A percentile compares a stretch with the other conserved stretches of the same genome.
phyloP scores from a whole-genome alignment of 331 rosid genomes.

The Spiraea crenata region DNA sequence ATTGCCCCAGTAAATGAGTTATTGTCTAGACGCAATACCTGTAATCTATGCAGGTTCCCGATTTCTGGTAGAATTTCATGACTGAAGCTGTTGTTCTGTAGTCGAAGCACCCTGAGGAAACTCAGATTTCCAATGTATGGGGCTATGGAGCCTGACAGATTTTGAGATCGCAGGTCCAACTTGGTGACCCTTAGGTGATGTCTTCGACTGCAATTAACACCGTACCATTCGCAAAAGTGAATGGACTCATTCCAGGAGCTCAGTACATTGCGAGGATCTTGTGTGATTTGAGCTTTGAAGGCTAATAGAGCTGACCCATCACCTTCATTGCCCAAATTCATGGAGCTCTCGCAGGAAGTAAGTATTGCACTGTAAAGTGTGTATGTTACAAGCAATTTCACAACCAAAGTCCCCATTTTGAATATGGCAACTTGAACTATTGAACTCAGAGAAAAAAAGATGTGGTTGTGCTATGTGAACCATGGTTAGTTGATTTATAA shows the following conservation, averaged over 20 bases:
- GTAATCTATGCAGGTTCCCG: slow-evolving; percentile 10
- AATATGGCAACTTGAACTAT: too few species aligned
- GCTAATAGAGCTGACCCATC: neutral
- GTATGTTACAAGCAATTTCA: neutral
- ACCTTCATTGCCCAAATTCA: neutral
- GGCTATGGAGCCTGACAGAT: neutral
- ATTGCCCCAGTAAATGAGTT: slow-evolving; percentile 11
- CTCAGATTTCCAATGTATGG: slow-evolving; percentile 11
- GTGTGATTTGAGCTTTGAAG: neutral
- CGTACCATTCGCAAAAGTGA: neutral
- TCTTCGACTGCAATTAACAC: neutral
- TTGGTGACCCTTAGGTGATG: neutral
- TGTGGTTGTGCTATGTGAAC: too few species aligned
- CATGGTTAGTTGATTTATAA: too few species aligned
- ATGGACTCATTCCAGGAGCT: slow-evolving; percentile 3
- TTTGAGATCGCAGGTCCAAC: neutral
- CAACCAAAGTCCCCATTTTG: neutral
- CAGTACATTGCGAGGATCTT: neutral
- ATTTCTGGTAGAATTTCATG: slow-evolving; percentile 6
- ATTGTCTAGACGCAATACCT: neutral
- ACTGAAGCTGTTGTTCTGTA: neutral
- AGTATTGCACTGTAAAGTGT: neutral
- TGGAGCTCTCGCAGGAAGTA: neutral
- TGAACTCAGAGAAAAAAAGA: too few species aligned
- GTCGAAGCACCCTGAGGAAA: neutral